Evolutionary conservation across 2,329 filamentous ascomycete genomes (phyloP), one percentile per base, ranked within the genome.

Genomic region (Oidium heveae): DNA sequence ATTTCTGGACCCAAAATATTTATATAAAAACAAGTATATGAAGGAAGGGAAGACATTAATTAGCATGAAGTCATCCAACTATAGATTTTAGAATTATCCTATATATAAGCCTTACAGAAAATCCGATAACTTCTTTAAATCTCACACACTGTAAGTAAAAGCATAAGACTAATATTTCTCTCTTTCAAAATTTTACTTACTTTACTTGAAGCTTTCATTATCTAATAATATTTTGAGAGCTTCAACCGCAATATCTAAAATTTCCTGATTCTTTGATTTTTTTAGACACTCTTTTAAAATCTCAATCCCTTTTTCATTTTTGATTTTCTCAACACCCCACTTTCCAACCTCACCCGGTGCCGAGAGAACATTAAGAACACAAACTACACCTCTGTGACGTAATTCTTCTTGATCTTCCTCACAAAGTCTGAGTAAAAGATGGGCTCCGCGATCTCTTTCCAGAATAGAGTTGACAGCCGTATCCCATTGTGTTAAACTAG

Each of bases 351-450:
- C 76, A 1, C 77, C 83, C 8, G 82, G 78, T 4, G 76, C 75
- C 12, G 72, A 72, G 6, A 86, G 71, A 63, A 95, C 70, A 64
- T 93, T 93, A 58, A 77, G 72, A 16, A 91, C 65, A 56, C 81
- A 78, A 28, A 89, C 86, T 1, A 84, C 76, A 0, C 86, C 91
- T 8, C 91, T 71, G 64, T 82, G 77, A 53, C 78, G 70, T 56
- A 88, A 63, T 55, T 81, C 78, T 61, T 84, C 80, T 54, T 74
- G 74, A 6, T 83, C 76, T 59, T 94, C 86, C 16, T 72, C 70
- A 62, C 86, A 94, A 63, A 96, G 68, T 0, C 74, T 77, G n/a
- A 98, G 67, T n/a, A 96, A 62, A n/a, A 86, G 77, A 57, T 79
- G 73, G 4, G 91, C 73, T 0, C 86, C 86, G 15, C 82, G 74